phyloP scores from a whole-genome alignment of 176 grass and related monocot genomes.

The Bromus sterilis region DNA sequence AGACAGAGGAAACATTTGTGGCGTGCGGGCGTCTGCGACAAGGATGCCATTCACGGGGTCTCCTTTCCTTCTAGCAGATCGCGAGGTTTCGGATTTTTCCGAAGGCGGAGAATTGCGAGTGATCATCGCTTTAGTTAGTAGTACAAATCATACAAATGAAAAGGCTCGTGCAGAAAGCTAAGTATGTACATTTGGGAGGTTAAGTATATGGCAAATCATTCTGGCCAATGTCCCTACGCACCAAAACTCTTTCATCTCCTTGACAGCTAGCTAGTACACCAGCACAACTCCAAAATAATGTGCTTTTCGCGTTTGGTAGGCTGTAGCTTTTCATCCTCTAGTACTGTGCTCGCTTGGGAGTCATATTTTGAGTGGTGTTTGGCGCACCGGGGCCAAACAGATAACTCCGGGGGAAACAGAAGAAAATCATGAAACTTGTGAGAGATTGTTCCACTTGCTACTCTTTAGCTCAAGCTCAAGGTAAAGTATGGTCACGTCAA shows the following conservation, averaged over 20 bases:
- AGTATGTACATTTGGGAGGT: neutral
- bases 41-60: neutral
- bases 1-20: conserved; percentile 3
- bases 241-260: neutral
- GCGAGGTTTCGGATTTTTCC: neutral
- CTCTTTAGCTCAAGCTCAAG: neutral
- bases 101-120: neutral
- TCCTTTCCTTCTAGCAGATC: neutral
- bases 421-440: neutral
- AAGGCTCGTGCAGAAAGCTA: conserved; percentile 4
- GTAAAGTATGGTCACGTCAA: neutral
- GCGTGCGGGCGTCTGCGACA: neutral
- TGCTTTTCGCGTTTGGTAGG: conserved; percentile 24
- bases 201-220: conserved; percentile 28
- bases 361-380: conserved; percentile 1
- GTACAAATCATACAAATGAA: neutral
- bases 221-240: conserved; percentile 5
- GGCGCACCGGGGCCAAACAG: neutral
- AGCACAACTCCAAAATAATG: neutral
- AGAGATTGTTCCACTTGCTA: neutral
- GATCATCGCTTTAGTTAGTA: conserved; percentile 2
- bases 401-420: neutral
- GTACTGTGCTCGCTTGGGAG: neutral
- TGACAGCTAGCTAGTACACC: neutral
- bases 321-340: conserved; percentile 6